phyloP scores from a whole-genome alignment of 2,329 filamentous ascomycete genomes.

The Drechslerella coelobrocha region DNA sequence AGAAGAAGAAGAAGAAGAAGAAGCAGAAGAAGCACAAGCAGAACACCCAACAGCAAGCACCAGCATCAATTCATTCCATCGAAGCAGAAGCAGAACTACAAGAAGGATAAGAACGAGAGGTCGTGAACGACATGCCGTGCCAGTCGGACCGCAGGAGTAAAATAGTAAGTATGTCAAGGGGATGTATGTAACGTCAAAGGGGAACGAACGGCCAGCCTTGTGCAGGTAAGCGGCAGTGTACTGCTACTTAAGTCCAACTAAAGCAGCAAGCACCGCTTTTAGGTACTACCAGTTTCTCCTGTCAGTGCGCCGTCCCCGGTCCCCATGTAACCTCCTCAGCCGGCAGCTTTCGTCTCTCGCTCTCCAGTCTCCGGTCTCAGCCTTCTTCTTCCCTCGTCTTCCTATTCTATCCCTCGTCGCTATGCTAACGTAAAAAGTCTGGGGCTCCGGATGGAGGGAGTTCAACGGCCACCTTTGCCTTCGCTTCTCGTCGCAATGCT shows the following conservation, averaged over 20 bases:
- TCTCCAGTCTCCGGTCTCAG: not conserved
- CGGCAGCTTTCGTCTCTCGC: not conserved
- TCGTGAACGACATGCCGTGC: not conserved
- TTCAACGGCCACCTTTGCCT: not conserved
- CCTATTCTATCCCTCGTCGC: too few relatives aligned
- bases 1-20: slow-evolving; percentile 4
- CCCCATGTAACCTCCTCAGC: not conserved
- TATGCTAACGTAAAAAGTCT: too few relatives aligned
- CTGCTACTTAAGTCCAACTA: too few relatives aligned
- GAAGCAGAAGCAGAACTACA: too few relatives aligned
- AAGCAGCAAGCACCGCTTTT: too few relatives aligned
- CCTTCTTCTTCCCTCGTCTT: too few relatives aligned
- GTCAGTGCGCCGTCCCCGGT: not conserved
- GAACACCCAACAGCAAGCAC: too few relatives aligned
- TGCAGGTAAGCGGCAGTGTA: too few relatives aligned
- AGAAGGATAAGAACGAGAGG: not conserved
- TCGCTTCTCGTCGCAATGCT: not conserved
- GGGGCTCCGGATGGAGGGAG: too few relatives aligned
- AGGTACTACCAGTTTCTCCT: too few relatives aligned
- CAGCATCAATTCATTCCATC: too few relatives aligned
- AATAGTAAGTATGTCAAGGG: not conserved
- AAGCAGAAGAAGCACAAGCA: slow-evolving; percentile 2
- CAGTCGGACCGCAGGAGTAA: not conserved
- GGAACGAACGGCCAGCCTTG: too few relatives aligned
- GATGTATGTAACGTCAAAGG: slow-evolving; percentile 1